Conservation (phyloP, 2,329 filamentous ascomycete genomes). For the Cladosporium sp. region DNA sequence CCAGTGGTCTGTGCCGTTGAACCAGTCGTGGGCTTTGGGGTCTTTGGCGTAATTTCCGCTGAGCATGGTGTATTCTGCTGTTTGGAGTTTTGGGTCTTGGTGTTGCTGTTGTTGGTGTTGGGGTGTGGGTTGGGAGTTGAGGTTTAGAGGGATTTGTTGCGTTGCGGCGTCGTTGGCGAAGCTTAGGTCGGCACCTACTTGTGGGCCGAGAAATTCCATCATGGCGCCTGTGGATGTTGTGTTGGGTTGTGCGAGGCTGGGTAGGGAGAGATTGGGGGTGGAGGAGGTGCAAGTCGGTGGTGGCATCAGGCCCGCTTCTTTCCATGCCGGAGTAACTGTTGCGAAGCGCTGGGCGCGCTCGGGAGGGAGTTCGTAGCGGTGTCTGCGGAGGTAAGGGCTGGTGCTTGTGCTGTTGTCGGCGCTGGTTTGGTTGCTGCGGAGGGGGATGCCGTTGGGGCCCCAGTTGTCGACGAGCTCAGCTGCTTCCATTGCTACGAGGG, state of each 20-base stretch:
- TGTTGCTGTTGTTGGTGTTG: background rate
- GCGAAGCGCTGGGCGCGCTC: conserved; percentile 26
- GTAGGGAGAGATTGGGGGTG: conserved; percentile 9
- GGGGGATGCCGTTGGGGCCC: conserved; percentile 11
- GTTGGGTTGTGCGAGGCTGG: conserved; percentile 14
- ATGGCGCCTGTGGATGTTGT: conserved; percentile 24
- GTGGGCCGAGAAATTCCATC: conserved; percentile 27
- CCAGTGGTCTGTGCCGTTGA: conserved; percentile 9
- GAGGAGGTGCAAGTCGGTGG: conserved; percentile 16
- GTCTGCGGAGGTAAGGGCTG: conserved; percentile 20
- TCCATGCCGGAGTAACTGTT: conserved; percentile 27
- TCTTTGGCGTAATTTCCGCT: background rate
- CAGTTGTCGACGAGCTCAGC: conserved; percentile 11
- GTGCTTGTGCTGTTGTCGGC: conserved; percentile 9
- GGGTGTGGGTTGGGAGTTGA: background rate
- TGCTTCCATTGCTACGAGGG: conserved; percentile 15
- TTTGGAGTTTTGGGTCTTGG: background rate
- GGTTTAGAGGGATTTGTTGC: conserved; percentile 17
- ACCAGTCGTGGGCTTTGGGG: conserved; percentile 7
- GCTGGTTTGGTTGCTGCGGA: background rate
- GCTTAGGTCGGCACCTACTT: conserved; percentile 20
- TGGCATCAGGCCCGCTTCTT: conserved; percentile 28
- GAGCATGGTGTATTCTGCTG: background rate
- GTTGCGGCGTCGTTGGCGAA: conserved; percentile 23
- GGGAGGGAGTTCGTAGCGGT: conserved; percentile 25